A percentile compares a stretch with the other conserved stretches of the same genome.
These are phyloP conservation scores for Alternaria hordeiaustralica DNA, from an alignment of 2,329 filamentous ascomycete species.

Conservation along the genomic window DNA sequence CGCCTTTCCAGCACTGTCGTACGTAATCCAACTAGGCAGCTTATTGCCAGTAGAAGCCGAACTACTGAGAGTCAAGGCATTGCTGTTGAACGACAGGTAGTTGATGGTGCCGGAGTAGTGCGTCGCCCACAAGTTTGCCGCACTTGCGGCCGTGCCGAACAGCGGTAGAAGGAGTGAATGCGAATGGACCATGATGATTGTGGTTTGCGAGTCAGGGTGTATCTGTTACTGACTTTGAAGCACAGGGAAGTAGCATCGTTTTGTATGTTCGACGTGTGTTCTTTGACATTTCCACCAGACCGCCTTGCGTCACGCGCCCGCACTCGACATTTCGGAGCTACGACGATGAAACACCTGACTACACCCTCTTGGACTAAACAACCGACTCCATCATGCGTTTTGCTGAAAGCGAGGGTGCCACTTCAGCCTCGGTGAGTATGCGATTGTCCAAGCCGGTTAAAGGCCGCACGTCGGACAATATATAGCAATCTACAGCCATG, in stretches of 20 bases:
- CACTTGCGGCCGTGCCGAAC: constrained; percentile 33
- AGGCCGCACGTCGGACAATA: constrained; percentile 14
- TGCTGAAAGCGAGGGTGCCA: constrained; percentile 5
- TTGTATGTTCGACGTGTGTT: constrained; percentile 13
- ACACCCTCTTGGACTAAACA: constrained; percentile 11
- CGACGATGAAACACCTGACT: constrained; percentile 21
- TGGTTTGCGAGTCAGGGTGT: not conserved
- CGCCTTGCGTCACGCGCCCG: constrained; percentile 14
- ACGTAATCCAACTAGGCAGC: constrained; percentile 42
- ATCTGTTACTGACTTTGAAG: not conserved
- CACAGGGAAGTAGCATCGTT: constrained; percentile 2
- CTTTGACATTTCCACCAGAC: constrained; percentile 11
- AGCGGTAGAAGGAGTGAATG: constrained; percentile 31
- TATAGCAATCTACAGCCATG: constrained; percentile 19
- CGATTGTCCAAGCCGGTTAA: constrained; percentile 18
- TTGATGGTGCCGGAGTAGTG: constrained; percentile 43
- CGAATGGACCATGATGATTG: constrained; percentile 30
- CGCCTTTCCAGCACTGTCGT: constrained; percentile 32
- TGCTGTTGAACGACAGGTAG: constrained; percentile 32
- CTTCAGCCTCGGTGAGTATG: constrained; percentile 6
- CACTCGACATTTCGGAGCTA: constrained; percentile 12
- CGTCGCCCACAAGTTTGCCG: constrained; percentile 37
- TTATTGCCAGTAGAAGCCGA: constrained; percentile 30
- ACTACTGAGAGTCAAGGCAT: constrained; percentile 28
- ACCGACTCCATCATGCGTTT: constrained; percentile 9